Conservation (phyloP, 1,139 yeast genomes). For the Eremothecium coryli region DNA sequence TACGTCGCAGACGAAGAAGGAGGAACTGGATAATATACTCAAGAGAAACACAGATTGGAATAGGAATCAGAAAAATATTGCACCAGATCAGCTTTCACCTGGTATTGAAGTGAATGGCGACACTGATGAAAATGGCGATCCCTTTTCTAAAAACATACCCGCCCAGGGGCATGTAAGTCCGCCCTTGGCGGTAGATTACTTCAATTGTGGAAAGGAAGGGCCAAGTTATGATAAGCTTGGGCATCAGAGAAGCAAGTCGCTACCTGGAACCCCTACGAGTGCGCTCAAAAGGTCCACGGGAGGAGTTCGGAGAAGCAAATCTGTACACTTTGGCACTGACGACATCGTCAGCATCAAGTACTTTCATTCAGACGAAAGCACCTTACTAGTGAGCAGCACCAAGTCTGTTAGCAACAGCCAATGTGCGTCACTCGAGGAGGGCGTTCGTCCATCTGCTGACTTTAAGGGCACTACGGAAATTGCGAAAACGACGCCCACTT, state of each 20-base stretch:
- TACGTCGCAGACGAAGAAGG: slow-evolving; percentile 11
- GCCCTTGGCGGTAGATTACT: slow-evolving; percentile 5
- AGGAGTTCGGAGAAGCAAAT: slow-evolving; percentile 22
- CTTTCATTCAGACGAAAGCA: slow-evolving; percentile 26
- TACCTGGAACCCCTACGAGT: slow-evolving; percentile 21
- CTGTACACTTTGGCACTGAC: slow-evolving; percentile 29
- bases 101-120: no score
- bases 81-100: background rate
- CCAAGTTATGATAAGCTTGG: background rate
- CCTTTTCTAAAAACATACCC: slow-evolving; percentile 2
- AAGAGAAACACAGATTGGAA: slow-evolving; percentile 23
- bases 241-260: slow-evolving; percentile 23
- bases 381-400: slow-evolving; percentile 20
- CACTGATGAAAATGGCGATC: slow-evolving; percentile 5
- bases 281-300: slow-evolving; percentile 9
- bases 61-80: slow-evolving; percentile 8
- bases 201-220: background rate
- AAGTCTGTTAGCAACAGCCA: background rate
- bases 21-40: slow-evolving; percentile 18
- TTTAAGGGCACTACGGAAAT: background rate
- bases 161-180: slow-evolving; percentile 1
- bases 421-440: background rate
- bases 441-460: background rate
- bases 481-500: background rate
- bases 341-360: slow-evolving; percentile 25